Base-by-base conservation (phyloP, 139 green algal species). In the Auxenochlorella protothecoides region DNA sequence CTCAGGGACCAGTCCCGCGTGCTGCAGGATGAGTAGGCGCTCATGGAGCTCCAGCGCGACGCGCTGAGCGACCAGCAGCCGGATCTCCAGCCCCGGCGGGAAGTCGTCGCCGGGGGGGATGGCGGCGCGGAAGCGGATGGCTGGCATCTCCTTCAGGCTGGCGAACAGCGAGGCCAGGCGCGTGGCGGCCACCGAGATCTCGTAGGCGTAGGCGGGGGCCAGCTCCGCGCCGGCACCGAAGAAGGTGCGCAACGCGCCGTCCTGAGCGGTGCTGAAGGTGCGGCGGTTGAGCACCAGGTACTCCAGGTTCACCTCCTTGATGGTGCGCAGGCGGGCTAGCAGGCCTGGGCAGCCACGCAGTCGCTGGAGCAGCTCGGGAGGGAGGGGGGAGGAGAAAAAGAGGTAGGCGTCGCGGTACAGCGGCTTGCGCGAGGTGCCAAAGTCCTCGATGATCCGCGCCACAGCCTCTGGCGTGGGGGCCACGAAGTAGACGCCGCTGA, bases 241-340 rank as follows among this genome's bases (percentile, higher is more conserved):
- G 68, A 86, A 86, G 66, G 78, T 74, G 60, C 68, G 56, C 53
- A 92, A 74, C 1, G 90, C 83, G 4, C 82, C 68, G 6, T 88
- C 83, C 70, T 96, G 83, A 27, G 85, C 85, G 10, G 92, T 97
- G 13, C 83, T 62, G 53, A 97, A 92, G 6, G 81, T 92, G 66
- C 92, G 83, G 14, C 71, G 78, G 83, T 97, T 92, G 15, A 95
- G 74, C 44, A 92, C 70, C 0, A 89, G 76, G 65, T 92, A 92
- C 80, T 97, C 89, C 27, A 96, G 51, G 70, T 95, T 94, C 3
- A 93, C 79, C 84, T 96, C 91, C 65, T 93, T 93, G 8, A 96
- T 65, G 0, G 81, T 81, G 64, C 76, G 78, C 5, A 96, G 75
- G 10, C 79, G 56, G 15, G 59, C 55, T 3, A 80, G 56, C 16